These are phyloP conservation scores for Clarkia xantiana DNA, from an alignment of 345 rosid species.

Conservation along the genomic window DNA sequence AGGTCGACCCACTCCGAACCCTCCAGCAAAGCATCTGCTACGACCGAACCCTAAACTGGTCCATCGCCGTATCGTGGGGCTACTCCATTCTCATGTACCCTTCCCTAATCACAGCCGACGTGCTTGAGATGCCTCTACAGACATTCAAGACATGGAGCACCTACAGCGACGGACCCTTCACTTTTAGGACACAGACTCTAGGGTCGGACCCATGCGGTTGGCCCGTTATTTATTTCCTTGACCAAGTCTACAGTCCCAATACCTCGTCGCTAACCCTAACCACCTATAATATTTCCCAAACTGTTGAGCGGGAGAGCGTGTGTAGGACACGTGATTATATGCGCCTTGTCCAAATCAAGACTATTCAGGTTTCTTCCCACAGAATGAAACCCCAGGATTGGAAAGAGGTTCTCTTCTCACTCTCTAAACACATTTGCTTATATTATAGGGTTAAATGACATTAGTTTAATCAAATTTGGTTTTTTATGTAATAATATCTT, in stretches of 20 bases:
- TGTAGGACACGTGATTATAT: slow-evolving; percentile 24
- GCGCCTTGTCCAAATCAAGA: slow-evolving; percentile 22
- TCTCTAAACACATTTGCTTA: neutral
- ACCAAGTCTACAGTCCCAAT: slow-evolving; percentile 22
- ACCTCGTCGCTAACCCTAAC: slow-evolving; percentile 46
- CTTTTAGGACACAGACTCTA: slow-evolving; percentile 46
- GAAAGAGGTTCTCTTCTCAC: slow-evolving; percentile 34
- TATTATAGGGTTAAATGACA: too few species aligned
- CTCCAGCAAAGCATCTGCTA: slow-evolving; percentile 59
- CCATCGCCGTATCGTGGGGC: slow-evolving; percentile 77
- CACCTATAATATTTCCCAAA: slow-evolving; percentile 19
- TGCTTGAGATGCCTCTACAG: slow-evolving; percentile 40
- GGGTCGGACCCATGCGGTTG: slow-evolving; percentile 31
- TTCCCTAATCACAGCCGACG: slow-evolving; percentile 18
- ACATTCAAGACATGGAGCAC: slow-evolving; percentile 74
- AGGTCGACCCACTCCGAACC: slow-evolving; percentile 43
- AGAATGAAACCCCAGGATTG: slow-evolving; percentile 49
- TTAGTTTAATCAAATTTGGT: too few species aligned
- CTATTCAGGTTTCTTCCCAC: slow-evolving; percentile 35
- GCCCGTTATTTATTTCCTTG: slow-evolving; percentile 47
- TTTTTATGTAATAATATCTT: too few species aligned
- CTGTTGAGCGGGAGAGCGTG: slow-evolving; percentile 10
- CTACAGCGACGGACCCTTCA: slow-evolving; percentile 48
- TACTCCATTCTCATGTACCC: slow-evolving; percentile 63
- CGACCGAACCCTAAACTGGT: slow-evolving; percentile 45